Percentiles rank a stretch among this genome's conserved stretches.
These are phyloP conservation scores for Zoysia matrella DNA, from an alignment of 202 grass and related monocot species.

Conservation along the genomic window DNA sequence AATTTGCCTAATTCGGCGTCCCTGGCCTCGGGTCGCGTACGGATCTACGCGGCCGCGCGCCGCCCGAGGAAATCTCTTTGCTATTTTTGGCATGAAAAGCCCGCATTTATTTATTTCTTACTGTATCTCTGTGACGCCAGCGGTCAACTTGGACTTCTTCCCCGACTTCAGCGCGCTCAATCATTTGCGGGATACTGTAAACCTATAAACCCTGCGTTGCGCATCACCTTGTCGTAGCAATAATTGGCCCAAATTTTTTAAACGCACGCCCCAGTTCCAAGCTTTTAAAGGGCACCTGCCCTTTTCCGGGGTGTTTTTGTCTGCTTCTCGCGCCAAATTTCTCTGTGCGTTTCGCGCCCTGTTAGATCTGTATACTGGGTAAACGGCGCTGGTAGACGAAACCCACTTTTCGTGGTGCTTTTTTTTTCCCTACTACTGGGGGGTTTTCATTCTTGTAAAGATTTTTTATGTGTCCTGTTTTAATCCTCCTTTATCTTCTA, in stretches of 20 bases:
- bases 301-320: constrained; percentile 54
- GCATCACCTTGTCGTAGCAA: constrained; percentile 34
- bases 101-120: constrained; percentile 34
- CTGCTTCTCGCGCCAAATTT: constrained; percentile 61
- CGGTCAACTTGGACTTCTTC: constrained; percentile 54
- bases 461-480: constrained; percentile 45
- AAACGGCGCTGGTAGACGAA: constrained; percentile 50
- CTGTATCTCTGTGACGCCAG: background rate
- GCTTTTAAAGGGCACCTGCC: constrained; percentile 56
- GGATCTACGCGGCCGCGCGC: constrained; percentile 57
- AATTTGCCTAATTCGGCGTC: constrained; percentile 46
- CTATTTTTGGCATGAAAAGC: constrained; percentile 6
- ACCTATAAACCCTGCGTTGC: constrained; percentile 32
- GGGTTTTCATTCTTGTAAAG: constrained; percentile 34
- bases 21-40: constrained; percentile 26
- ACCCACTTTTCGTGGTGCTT: constrained; percentile 49
- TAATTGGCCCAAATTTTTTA: constrained; percentile 62
- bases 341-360: constrained; percentile 42
- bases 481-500: constrained; percentile 34
- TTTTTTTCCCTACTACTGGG: background rate
- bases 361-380: constrained; percentile 52
- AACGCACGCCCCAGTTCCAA: constrained; percentile 19
- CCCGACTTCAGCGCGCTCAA: constrained; percentile 28
- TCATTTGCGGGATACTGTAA: constrained; percentile 48
- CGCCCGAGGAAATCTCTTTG: constrained; percentile 44